Evolutionary conservation across 768 basidiomycete species (phyloP).

Genomic region (Termitomyces titanicus): DNA sequence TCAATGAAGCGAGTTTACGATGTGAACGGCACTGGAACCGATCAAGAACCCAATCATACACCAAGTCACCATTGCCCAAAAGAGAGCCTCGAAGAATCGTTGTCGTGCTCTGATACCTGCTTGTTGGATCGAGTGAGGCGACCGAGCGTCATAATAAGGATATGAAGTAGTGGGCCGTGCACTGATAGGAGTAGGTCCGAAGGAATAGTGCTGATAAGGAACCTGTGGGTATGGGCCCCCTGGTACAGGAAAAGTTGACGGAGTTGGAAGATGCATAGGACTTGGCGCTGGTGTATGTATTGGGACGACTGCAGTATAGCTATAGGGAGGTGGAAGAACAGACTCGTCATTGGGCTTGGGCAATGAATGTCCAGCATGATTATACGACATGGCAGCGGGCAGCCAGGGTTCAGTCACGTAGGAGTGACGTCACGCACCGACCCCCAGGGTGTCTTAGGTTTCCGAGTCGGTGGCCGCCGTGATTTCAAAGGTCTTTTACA

Average conservation of each 20-base stretch:
- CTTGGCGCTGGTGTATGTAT: neutral
- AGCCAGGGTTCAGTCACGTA: neutral
- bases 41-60: slow-evolving; percentile 21
- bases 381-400: slow-evolving; percentile 1
- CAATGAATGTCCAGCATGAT: neutral
- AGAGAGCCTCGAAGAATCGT: slow-evolving; percentile 27
- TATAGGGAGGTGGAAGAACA: slow-evolving; percentile 4
- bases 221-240: neutral
- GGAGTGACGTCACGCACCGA: neutral
- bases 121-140: slow-evolving; percentile 22
- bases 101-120: slow-evolving; percentile 34
- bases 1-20: neutral
- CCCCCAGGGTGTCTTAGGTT: no score
- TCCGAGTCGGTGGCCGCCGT: no score
- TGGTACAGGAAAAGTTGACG: slow-evolving; percentile 2
- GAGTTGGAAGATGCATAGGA: neutral
- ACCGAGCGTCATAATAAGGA: slow-evolving; percentile 35
- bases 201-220: slow-evolving; percentile 13
- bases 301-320: neutral
- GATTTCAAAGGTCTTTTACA: no score
- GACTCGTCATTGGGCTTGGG: neutral
- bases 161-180: slow-evolving; percentile 31
- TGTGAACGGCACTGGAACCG: slow-evolving; percentile 12
- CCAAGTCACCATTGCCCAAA: slow-evolving; percentile 11
- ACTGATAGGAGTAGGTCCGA: slow-evolving; percentile 39